Evolutionary conservation across 108 stramenopile species (phyloP), one percentile per base, ranked within the genome.

Genomic region (Stephanodiscus minutulus): DNA sequence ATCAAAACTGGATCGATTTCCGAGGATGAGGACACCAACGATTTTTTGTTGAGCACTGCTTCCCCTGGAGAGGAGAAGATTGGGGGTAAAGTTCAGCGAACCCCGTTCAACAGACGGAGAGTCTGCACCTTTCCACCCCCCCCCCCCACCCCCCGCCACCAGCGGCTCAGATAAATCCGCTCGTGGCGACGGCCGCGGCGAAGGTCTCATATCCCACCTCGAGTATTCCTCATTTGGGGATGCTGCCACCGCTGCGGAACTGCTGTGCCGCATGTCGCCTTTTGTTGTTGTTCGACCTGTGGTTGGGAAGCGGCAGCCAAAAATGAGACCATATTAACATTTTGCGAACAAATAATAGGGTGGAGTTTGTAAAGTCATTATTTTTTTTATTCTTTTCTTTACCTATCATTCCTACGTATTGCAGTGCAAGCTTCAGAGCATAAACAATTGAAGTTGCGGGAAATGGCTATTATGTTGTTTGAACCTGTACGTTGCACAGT

Each of bases 121-220:
- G n/a, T 60, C 70, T 24, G 62, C 56, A 36, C 11, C 43, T 56
- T 18, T 20, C 15, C 28, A 56, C 25, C 17, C 56, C 13, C 56
- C 49, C 12, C n/a, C n/a, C n/a, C n/a, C n/a, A n/a, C n/a, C n/a
- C n/a, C n/a, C n/a, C n/a, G n/a, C n/a, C n/a, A n/a, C n/a, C n/a
- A n/a, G n/a, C n/a, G n/a, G n/a, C n/a, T n/a, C n/a, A n/a, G n/a
- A 58, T 29, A 39, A 55, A 54, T 9, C 77, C 77, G 29, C 55
- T 59, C 18, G 48, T 41, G 10, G 64, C 77, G 5, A 61, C 53
- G 11, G 59, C 77, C 13, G 57, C 41, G 1, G 66, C 66, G 62
- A 79, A 79, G 22, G 77, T 79, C 56, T 79, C 77, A 46, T 79
- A 79, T 8, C 66, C 69, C 35, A 71, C 46, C 25, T 67, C 66